Evolutionary conservation across 805 yeast species (phyloP).

Genomic region (Cyberlindnera nakhonratchasimensis): DNA sequence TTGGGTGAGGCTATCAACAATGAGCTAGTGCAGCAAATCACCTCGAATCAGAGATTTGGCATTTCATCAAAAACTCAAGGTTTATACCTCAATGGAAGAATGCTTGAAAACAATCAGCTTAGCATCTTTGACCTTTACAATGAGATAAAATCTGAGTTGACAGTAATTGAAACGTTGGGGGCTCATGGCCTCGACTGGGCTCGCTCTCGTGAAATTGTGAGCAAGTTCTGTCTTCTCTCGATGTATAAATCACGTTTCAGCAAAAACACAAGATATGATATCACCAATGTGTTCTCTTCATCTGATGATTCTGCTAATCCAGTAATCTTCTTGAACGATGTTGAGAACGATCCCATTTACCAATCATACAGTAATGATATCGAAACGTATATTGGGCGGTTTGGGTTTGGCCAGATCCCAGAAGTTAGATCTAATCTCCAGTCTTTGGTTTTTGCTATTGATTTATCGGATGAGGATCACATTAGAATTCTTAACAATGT

Average conservation of each 20-base stretch:
- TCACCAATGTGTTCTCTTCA: slow-evolving; percentile 11
- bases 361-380: slow-evolving; percentile 41
- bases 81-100: slow-evolving; percentile 68
- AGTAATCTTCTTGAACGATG: slow-evolving; percentile 72
- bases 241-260: slow-evolving; percentile 18
- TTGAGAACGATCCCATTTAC: slow-evolving; percentile 61
- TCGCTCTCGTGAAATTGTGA: slow-evolving; percentile 36
- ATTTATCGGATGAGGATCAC: slow-evolving; percentile 52
- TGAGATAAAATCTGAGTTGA: slow-evolving; percentile 36
- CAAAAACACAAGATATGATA: slow-evolving; percentile 25
- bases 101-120: slow-evolving; percentile 43
- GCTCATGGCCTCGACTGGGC: slow-evolving; percentile 33
- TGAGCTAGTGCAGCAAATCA: slow-evolving; percentile 29
- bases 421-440: slow-evolving; percentile 69
- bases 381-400: slow-evolving; percentile 42
- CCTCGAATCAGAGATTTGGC: slow-evolving; percentile 36
- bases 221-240: slow-evolving; percentile 36
- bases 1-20: slow-evolving; percentile 19
- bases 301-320: slow-evolving; percentile 12
- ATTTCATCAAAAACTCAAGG: slow-evolving; percentile 41
- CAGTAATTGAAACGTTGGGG: slow-evolving; percentile 25
- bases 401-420: slow-evolving; percentile 62
- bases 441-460: slow-evolving; percentile 65
- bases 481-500: slow-evolving; percentile 47
- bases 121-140: slow-evolving; percentile 42